Evolutionary conservation across 805 yeast species (phyloP).

Genomic region (Lipomyces kockii): DNA sequence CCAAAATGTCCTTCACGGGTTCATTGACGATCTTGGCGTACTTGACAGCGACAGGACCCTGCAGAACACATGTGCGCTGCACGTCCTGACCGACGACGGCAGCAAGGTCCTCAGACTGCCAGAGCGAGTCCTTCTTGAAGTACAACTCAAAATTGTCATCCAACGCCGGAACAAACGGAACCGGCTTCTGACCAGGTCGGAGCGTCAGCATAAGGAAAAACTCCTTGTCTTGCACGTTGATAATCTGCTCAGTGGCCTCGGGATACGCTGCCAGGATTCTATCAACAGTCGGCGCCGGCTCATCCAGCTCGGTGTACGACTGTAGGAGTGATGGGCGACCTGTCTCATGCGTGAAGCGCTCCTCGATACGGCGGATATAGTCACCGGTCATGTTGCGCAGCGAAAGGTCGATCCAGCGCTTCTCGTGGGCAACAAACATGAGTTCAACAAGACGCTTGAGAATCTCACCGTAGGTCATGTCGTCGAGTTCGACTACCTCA

Average conservation of each 20-base stretch:
- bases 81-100: conserved; percentile 96
- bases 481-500: conserved; percentile 87
- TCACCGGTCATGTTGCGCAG: conserved; percentile 86
- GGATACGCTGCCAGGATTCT: conserved; percentile 71
- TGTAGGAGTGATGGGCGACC: conserved; percentile 68
- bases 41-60: conserved; percentile 98
- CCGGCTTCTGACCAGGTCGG: conserved; percentile 91
- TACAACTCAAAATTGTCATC: conserved; percentile 93
- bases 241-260: conserved; percentile 74
- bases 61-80: conserved; percentile 97
- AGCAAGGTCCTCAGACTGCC: conserved; percentile 98
- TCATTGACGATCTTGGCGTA: conserved; percentile 84
- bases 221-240: conserved; percentile 95
- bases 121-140: conserved; percentile 97
- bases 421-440: conserved; percentile 76
- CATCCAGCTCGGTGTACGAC: conserved; percentile 66
- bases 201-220: conserved; percentile 82
- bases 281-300: conserved; percentile 66
- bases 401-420: conserved; percentile 85
- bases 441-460: conserved; percentile 85
- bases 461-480: conserved; percentile 94
- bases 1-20: conserved; percentile 90
- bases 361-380: conserved; percentile 92
- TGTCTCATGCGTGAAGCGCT: conserved; percentile 73
- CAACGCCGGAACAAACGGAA: conserved; percentile 94